Conservation (phyloP, 2,329 filamentous ascomycete genomes). For the Drechslera avenae region DNA sequence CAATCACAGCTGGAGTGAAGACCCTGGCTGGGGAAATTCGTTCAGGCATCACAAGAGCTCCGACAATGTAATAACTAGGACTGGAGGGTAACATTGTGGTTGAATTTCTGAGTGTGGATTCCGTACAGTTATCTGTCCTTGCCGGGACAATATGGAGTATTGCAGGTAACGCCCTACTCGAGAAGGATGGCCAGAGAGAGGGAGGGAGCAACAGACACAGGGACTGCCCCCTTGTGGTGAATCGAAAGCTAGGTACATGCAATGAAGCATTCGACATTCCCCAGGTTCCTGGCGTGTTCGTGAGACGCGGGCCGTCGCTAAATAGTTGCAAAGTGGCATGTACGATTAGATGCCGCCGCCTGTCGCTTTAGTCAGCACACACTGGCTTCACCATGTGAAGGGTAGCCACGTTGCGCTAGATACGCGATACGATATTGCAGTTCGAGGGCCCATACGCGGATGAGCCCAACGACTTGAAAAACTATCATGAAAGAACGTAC, state of each 20-base stretch:
- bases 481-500: slow-evolving; percentile 17
- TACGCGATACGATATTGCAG: too few species aligned
- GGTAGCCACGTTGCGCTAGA: too few species aligned
- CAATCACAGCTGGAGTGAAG: not conserved
- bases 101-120: not conserved
- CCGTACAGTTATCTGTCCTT: too few species aligned
- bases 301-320: not conserved
- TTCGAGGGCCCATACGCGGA: too few species aligned
- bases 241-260: too few species aligned
- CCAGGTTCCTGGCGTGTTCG: too few species aligned
- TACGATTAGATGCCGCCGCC: slow-evolving; percentile 14
- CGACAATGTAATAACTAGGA: not conserved
- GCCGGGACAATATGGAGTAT: not conserved
- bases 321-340: too few species aligned
- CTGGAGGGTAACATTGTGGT: not conserved
- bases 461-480: too few species aligned
- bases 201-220: too few species aligned
- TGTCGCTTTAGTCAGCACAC: slow-evolving; percentile 4
- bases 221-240: too few species aligned
- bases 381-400: not conserved
- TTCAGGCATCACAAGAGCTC: not conserved
- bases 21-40: not conserved
- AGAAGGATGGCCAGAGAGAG: not conserved
- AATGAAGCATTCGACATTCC: too few species aligned
- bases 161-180: not conserved